Evolutionary conservation across 1,139 yeast genomes (phyloP), one percentile per base, ranked within the genome.

Genomic region (Candida neerlandica): DNA sequence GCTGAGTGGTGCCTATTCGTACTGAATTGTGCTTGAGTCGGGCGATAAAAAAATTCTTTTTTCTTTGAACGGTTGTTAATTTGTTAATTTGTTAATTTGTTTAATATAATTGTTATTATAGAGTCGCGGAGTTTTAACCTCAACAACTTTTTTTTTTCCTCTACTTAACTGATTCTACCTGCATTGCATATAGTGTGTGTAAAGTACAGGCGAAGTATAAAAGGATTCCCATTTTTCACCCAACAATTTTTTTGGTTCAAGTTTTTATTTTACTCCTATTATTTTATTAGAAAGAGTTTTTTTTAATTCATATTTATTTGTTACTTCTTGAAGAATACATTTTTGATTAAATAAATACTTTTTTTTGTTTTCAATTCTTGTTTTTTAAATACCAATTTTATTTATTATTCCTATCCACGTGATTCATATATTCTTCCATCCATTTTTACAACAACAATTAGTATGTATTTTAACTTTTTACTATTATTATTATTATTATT

Each of bases 171-270:
- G 27, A n/a, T n/a, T n/a, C n/a, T n/a, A n/a, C n/a, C n/a, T n/a
- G n/a, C n/a, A n/a, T n/a, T n/a, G n/a, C n/a, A n/a, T n/a, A n/a
- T 23, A 23, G 27, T 7, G 9, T 23, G 10, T 7, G 27, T 10
- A 7, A 7, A 23, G 27, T 23, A 23, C 27, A 23, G n/a, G n/a
- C n/a, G 11, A 27, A 14, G 35, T 33, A 33, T 33, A 33, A 33
- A 33, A 33, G 35, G 35, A 33, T n/a, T 33, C 35, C 1, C 1
- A 18, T 33, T 42, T 39, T 32, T 39, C 41, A 41, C 49, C 47
- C 46, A 46, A 46, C 26, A 47, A 18, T 47, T 47, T 33, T 33
- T n/a, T n/a, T n/a, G n/a, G n/a, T n/a, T n/a, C n/a, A n/a, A 23
- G 10, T 23, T 10, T 23, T 23, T 4, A 6, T 30, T n/a, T 14